A percentile compares a stretch with the other conserved stretches of the same genome.
Conservation (phyloP, 306 rosid species). For the Rubus parviflorus region DNA sequence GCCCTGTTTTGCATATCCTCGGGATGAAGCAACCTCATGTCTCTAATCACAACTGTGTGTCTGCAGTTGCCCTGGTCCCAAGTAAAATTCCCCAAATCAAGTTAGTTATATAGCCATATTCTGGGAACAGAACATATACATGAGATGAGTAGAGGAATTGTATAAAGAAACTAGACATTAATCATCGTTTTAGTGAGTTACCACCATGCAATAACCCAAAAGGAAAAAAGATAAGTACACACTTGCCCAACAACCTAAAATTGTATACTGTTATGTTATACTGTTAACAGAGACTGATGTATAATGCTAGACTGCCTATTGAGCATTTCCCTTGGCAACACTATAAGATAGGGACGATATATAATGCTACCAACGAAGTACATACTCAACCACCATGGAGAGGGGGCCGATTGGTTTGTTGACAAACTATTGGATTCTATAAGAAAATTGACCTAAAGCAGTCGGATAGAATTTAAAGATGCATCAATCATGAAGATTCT, state of each 20-base stretch:
- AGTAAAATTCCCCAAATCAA: no score
- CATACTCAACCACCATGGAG: not conserved
- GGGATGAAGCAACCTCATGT: slow-evolving; percentile 82
- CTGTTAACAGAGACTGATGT: not conserved
- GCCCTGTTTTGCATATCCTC: slow-evolving; percentile 62
- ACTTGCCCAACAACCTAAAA: not conserved
- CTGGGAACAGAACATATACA: not conserved
- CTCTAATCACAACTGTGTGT: slow-evolving; percentile 74
- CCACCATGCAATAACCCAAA: not conserved
- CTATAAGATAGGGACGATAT: not conserved
- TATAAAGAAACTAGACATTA: not conserved
- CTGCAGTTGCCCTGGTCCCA: slow-evolving; percentile 72
- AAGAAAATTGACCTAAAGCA: not conserved
- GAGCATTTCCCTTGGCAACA: not conserved
- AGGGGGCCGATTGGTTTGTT: not conserved
- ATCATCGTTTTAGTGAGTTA: not conserved
- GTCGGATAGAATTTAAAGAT: not conserved
- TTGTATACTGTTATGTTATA: not conserved
- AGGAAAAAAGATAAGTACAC: not conserved
- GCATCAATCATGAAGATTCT: not conserved
- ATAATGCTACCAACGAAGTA: not conserved
- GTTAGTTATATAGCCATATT: not conserved
- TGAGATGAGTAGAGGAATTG: not conserved
- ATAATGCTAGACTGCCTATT: not conserved
- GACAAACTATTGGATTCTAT: not conserved